Base-by-base conservation (phyloP, 129 eudicot species). In the Erigeron canadensis region DNA sequence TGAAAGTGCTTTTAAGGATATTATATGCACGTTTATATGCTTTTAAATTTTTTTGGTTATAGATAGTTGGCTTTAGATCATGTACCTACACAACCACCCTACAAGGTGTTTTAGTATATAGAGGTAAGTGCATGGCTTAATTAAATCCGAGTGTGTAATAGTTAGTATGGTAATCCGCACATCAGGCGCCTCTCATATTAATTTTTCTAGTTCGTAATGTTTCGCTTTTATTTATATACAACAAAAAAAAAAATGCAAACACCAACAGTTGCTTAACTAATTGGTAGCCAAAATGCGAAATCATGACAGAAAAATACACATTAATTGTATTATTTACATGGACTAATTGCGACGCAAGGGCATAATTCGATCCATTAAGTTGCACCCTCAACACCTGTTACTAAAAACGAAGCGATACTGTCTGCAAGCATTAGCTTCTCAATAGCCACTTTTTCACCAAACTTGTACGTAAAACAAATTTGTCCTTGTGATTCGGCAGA, bases 361-460 rank as follows among this genome's bases (percentile, higher is more conserved):
- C 40, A 21, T 57, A 2, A n/a, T n/a, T n/a, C n/a, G 28, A 59
- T 11, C 22, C 44, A n/a, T 72, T 60, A 72, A 15, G 66, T 18
- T 34, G 60, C 34, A 61, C 68, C 69, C 45, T 48, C 45, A 5
- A 41, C 53, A 63, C 70, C 55, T 1, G 62, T 63, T 1, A 28
- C 11, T 19, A 73, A 63, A 23, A 73, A 73, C 0, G 77, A 63
- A 16, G 80, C 81, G 17, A 86, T 67, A 71, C 78, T 81, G 56
- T 83, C 88, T 4, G 86, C 88, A 63, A 86, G 55, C 72, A 87
- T 66, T 17, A 73, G 19, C 63, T 87, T 82, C 56, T 87, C 94
- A 13, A 84, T 72, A 55, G 63, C 69, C 8, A 84, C 80, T 40
- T 68, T 84, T 28, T 84, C 84, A 12, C 94, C 84, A 58, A 87